phyloP scores from a whole-genome alignment of 306 rosid species.

The Dryas octopetala region DNA sequence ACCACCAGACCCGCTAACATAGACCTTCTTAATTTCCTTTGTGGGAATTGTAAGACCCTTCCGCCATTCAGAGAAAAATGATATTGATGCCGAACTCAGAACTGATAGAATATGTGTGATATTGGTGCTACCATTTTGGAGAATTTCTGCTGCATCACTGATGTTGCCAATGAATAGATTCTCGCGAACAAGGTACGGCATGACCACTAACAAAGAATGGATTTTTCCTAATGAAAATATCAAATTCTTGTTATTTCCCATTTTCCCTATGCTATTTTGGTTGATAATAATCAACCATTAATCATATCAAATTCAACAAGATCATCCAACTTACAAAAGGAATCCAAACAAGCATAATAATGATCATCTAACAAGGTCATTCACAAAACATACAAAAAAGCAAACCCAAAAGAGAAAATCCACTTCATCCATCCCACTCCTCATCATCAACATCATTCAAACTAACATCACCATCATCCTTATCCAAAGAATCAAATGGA shows the following conservation, averaged over 20 bases:
- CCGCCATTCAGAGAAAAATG: slow-evolving; percentile 84
- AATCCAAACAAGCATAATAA: too few relatives aligned
- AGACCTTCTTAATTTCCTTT: slow-evolving; percentile 58
- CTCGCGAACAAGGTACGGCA: slow-evolving; percentile 84
- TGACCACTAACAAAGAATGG: slow-evolving; percentile 20
- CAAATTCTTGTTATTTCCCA: background rate
- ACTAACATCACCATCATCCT: too few relatives aligned
- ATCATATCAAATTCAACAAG: too few relatives aligned
- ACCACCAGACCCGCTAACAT: slow-evolving; percentile 38
- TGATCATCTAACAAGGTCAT: too few relatives aligned
- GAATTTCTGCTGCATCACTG: slow-evolving; percentile 68
- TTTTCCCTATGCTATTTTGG: too few relatives aligned
- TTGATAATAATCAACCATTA: too few relatives aligned
- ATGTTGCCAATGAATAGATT: slow-evolving; percentile 80
- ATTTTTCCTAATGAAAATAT: background rate
- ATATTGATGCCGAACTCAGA: slow-evolving; percentile 75
- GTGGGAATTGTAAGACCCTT: slow-evolving; percentile 47
- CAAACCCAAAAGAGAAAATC: too few relatives aligned
- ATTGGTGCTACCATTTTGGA: slow-evolving; percentile 49
- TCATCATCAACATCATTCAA: too few relatives aligned
- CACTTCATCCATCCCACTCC: too few relatives aligned
- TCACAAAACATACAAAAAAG: too few relatives aligned
- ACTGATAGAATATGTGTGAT: slow-evolving; percentile 76
- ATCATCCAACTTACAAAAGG: too few relatives aligned
- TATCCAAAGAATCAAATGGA: too few relatives aligned